Base-by-base conservation (phyloP, 2,329 filamentous ascomycete genomes). In the Graphiopsis chlorocephala region DNA sequence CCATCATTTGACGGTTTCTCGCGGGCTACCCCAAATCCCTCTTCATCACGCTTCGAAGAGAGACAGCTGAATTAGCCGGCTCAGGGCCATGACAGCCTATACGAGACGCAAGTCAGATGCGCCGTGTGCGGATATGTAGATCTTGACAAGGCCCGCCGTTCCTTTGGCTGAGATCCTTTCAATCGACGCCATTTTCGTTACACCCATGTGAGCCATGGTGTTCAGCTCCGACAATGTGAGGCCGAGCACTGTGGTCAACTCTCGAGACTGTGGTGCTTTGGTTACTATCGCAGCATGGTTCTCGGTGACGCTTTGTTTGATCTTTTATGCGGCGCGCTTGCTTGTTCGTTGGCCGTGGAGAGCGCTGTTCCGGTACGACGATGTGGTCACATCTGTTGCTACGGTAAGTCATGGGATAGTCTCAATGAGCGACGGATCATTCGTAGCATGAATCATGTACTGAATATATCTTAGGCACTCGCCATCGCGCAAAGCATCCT, bases 221-320 rank as follows among this genome's bases (percentile, higher is more conserved):
- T 53, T 29, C 50, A 53, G 28, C 50, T 29, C 26, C 29, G 50
- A 53, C 8, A 53, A 53, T 12, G 58, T 61, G 42, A 33, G 20
- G 28, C 42, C 42, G 20, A 63, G 60, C 60, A 63, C 60, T 23
- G 60, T 63, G 26, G 48, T 63, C 60, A 63, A 42, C 26, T 28
- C 38, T 8, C 4, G 60, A 28, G 60, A 63, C 48, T 56, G 50
- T 20, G 60, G 60, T 47, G 60, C 60, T 38, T 10, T 53, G 31
- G 25, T 55, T 1, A 63, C 47, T 15, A 53, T 63, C 28, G 60
- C 48, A 8, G 50, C 60, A 3, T 29, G 31, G 12, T 56, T 63
- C 23, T 42, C 29, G 17, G 35, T 63, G 28, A 56, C 60, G 3
- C 35, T 53, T 26, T 63, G 47, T 14, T 20, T 63, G 60, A 26